Evolutionary conservation across 1,284 basidiomycete genomes (phyloP), one percentile per base, ranked within the genome.

Genomic region (Lentinula novae-zelandiae): DNA sequence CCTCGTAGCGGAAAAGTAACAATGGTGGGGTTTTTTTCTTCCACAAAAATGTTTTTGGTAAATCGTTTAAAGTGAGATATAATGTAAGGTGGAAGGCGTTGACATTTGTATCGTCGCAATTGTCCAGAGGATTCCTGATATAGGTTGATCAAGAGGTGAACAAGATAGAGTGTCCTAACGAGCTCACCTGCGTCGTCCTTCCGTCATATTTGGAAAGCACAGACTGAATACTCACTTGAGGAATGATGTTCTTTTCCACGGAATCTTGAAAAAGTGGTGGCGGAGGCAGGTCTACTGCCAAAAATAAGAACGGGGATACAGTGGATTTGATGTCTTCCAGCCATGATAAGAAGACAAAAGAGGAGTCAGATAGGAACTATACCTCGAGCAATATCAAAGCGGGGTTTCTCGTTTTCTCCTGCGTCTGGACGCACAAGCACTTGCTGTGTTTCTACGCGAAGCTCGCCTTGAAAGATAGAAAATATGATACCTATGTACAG

Each of bases 21-120:
- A 63, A 99, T 96, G 1, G 97, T 99, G 2, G 96, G 96, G 71
- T 99, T 99, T 74, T 98, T 96, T 75, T 99, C 96, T 74, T 98
- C 96, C 1, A 98, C 94, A 70, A 99, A 98, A 57, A 85, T 85
- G 74, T 99, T 99, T 73, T 94, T 97, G n/a, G 94, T 97, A 76
- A 99, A 99, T 36, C 97, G 87, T 71, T 96, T 98, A 79, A 92
- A 96, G 73, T 98, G 94, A 27, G 98, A 79, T 67, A 99, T 92
- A 67, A 99, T 87, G 72, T 96, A 98, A 48, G 84, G 93, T 20
- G 97, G 97, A 60, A 99, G 79, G 22, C 83, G 82, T 63, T 90
- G 89, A 66, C 96, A 89, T 72, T 97, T 95, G 78, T 91, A 98
- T 50, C 95, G 83, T 68, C 92, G 87, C 50, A 98, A 75, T 69